Evolutionary conservation across 2,329 filamentous ascomycete species (phyloP).

Genomic region (Pseudogymnoascus sp.): DNA sequence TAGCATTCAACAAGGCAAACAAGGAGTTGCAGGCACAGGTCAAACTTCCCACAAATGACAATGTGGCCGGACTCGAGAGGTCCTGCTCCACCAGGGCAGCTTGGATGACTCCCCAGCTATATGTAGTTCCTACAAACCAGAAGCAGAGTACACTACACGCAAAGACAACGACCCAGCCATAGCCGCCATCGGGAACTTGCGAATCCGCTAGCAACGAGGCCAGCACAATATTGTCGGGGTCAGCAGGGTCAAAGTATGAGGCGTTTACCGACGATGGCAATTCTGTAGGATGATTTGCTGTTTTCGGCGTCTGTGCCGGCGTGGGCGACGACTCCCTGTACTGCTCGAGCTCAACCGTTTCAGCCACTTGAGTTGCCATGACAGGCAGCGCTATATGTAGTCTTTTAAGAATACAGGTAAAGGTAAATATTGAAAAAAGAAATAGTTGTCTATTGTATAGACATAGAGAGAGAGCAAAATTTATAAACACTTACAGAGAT

Average conservation of each 20-base stretch:
- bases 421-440: not conserved
- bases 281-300: not conserved
- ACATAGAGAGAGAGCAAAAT: not conserved
- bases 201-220: slow-evolving; percentile 38
- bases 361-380: not conserved
- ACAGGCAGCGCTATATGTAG: too few relatives aligned
- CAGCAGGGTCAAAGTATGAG: slow-evolving; percentile 17
- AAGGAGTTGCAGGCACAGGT: slow-evolving; percentile 41
- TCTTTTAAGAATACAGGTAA: not conserved
- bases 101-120: slow-evolving; percentile 55
- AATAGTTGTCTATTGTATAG: not conserved
- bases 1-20: slow-evolving; percentile 43
- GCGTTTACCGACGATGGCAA: not conserved
- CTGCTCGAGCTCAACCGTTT: not conserved
- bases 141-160: slow-evolving; percentile 44
- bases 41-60: slow-evolving; percentile 51
- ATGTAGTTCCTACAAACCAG: slow-evolving; percentile 48
- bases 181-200: slow-evolving; percentile 43
- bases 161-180: slow-evolving; percentile 47
- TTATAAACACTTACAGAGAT: not conserved
- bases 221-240: slow-evolving; percentile 30
- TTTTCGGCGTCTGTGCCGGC: not conserved
- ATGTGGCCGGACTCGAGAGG: slow-evolving; percentile 40
- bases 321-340: not conserved
- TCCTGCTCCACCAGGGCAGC: slow-evolving; percentile 42